These are phyloP conservation scores for Sporothrix pseudoabietina DNA, from an alignment of 2,329 filamentous ascomycete genomes.

Conservation along the genomic window DNA sequence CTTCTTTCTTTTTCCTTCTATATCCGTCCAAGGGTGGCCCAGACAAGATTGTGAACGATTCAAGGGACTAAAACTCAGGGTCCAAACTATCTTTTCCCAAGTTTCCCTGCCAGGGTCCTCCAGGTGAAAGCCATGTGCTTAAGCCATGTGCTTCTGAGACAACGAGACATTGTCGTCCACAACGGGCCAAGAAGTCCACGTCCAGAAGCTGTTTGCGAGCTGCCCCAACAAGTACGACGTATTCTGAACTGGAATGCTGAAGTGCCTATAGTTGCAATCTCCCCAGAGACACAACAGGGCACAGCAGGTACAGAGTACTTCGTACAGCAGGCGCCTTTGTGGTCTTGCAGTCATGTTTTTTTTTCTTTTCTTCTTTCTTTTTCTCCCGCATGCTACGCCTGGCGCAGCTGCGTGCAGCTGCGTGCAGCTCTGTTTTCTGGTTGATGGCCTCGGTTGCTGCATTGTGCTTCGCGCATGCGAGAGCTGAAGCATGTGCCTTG, in stretches of 20 bases:
- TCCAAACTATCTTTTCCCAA: neutral
- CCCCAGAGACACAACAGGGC: neutral
- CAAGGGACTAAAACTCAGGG: neutral
- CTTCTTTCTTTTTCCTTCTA: neutral
- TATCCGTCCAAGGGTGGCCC: neutral
- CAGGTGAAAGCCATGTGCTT: neutral
- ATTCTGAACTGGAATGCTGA: neutral
- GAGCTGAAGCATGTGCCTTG: neutral
- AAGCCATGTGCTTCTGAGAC: neutral
- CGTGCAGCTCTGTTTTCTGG: neutral
- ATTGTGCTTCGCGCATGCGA: neutral
- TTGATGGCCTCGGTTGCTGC: neutral
- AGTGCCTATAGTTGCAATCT: neutral
- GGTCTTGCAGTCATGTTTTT: neutral
- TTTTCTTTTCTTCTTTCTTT: too few species aligned
- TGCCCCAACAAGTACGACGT: too few species aligned
- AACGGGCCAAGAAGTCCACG: neutral
- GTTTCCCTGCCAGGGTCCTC: neutral
- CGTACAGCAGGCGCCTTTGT: neutral
- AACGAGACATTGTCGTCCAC: neutral
- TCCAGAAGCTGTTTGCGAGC: neutral
- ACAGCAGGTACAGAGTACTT: neutral
- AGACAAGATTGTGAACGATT: neutral
- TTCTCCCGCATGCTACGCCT: too few species aligned
- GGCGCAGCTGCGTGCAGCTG: neutral